phyloP scores from a whole-genome alignment of 2,329 filamentous ascomycete species.

The Diaporthe aspalathi region DNA sequence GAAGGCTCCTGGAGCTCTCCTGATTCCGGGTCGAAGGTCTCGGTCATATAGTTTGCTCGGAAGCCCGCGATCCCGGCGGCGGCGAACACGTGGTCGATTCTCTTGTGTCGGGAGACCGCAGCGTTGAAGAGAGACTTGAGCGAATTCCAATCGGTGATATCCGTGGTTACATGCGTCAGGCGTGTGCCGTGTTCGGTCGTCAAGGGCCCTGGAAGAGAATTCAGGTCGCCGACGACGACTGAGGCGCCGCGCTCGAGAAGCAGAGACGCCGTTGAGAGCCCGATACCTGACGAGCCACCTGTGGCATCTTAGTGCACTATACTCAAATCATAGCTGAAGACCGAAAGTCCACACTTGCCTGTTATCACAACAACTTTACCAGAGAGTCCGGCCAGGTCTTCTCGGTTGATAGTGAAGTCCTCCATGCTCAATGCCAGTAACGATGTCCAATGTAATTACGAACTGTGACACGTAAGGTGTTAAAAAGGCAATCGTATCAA shows the following conservation, averaged over 20 bases:
- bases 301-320: not conserved
- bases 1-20: not conserved
- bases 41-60: not conserved
- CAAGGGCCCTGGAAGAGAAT: not conserved
- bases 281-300: not conserved
- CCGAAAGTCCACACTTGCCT: not conserved
- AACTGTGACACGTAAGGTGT: not conserved
- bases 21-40: not conserved
- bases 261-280: not conserved
- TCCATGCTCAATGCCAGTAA: not conserved
- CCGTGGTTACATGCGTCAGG: not conserved
- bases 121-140: not conserved
- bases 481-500: not conserved
- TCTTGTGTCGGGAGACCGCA: not conserved
- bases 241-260: not conserved
- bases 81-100: not conserved
- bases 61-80: not conserved
- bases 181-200: not conserved
- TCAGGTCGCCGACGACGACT: not conserved
- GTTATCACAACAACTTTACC: not conserved
- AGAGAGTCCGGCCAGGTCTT: not conserved
- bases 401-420: not conserved
- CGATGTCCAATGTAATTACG: not conserved
- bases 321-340: not conserved
- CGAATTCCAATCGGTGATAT: not conserved